These are phyloP conservation scores for Caloboletus inedulis DNA, from an alignment of 1,284 basidiomycete species.

Conservation along the genomic window DNA sequence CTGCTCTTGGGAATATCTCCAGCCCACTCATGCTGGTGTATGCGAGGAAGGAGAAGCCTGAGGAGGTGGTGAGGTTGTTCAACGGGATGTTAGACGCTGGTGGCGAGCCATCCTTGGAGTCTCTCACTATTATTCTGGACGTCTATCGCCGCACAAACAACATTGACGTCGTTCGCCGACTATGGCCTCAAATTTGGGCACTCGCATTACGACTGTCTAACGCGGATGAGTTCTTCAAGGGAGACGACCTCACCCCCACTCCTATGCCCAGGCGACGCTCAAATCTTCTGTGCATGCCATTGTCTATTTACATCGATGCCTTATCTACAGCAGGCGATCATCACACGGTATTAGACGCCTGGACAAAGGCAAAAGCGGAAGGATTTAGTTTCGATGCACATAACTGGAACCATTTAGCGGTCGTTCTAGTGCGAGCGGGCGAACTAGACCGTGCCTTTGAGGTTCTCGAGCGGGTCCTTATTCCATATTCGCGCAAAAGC, in stretches of 20 bases:
- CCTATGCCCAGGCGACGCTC: constrained; percentile 36
- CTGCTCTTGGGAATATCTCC: constrained; percentile 55
- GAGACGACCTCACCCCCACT: constrained; percentile 14
- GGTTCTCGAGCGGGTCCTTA: constrained; percentile 76
- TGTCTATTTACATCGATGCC: constrained; percentile 83
- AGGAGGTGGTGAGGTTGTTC: constrained; percentile 59
- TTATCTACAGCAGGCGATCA: constrained; percentile 67
- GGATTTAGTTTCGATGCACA: constrained; percentile 86
- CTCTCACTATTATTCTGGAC: constrained; percentile 70
- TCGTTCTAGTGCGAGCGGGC: constrained; percentile 76
- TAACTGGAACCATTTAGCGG: constrained; percentile 89
- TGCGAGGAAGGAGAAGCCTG: constrained; percentile 44
- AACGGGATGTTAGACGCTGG: constrained; percentile 55
- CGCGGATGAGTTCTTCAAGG: constrained; percentile 34
- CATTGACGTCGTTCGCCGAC: constrained; percentile 50
- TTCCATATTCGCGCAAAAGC: constrained; percentile 53
- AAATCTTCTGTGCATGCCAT: constrained; percentile 70
- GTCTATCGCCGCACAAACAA: constrained; percentile 67
- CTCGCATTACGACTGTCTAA: constrained; percentile 45
- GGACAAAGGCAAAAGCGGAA: constrained; percentile 61
- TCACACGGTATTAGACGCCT: constrained; percentile 61
- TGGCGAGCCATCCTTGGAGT: constrained; percentile 55
- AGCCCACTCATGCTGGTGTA: constrained; percentile 64
- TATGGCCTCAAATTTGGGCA: constrained; percentile 73
- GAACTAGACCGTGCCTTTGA: constrained; percentile 81